These are phyloP conservation scores for Solanum dulcamara DNA, from an alignment of 257 asterid genomes.

Conservation along the genomic window DNA sequence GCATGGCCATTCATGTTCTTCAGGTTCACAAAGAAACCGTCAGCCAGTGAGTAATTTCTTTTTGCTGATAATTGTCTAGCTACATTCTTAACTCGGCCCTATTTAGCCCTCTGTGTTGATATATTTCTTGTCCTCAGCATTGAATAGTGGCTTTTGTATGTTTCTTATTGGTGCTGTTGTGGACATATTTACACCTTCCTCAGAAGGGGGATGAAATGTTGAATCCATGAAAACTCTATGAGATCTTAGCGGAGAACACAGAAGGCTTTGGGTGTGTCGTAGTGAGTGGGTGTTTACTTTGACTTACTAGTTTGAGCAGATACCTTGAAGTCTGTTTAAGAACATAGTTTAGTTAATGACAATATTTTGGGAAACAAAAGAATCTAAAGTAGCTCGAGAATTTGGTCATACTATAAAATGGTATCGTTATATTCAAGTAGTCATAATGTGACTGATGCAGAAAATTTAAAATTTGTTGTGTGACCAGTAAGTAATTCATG, in stretches of 20 bases:
- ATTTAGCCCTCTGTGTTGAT: not conserved
- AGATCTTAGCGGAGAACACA: not conserved
- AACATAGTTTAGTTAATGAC: not conserved
- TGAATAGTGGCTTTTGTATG: not conserved
- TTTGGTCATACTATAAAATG: not conserved
- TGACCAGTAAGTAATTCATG: not conserved
- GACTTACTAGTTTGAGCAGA: not conserved
- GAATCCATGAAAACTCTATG: not conserved
- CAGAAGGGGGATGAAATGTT: not conserved
- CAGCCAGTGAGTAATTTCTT: constrained; percentile 25
- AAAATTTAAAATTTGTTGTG: not conserved
- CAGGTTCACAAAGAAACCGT: constrained; percentile 97
- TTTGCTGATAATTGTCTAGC: not conserved
- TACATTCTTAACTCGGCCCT: not conserved
- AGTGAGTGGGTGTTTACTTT: not conserved
- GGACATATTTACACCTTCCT: not conserved
- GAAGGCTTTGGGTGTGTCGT: not conserved
- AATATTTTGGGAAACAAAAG: not conserved
- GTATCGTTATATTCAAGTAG: not conserved
- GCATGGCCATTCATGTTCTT: constrained; percentile 92
- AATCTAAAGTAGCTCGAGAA: not conserved
- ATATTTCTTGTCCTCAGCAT: not conserved
- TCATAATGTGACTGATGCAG: not conserved
- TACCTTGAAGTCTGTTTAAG: not conserved
- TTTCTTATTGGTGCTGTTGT: not conserved